A percentile compares a stretch with the other conserved stretches of the same genome.
These are phyloP conservation scores for Dendrobium huoshanense DNA, from an alignment of 106 monocot genomes.

Conservation along the genomic window DNA sequence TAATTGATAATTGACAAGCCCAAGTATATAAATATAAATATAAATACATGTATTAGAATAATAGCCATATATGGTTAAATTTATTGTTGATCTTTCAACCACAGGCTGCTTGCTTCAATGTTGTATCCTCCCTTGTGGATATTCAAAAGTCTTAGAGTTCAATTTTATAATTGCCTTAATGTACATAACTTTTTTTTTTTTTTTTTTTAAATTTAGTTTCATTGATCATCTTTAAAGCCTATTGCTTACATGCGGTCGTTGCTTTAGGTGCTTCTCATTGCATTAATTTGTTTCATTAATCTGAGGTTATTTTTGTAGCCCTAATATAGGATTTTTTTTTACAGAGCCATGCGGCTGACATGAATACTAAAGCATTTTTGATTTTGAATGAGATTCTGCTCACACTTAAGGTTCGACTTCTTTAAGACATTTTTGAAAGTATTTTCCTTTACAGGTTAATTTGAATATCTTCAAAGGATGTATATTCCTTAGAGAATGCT, in stretches of 20 bases:
- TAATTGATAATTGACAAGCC: background rate
- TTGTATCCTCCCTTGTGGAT: background rate
- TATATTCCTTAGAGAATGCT: background rate
- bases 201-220: background rate
- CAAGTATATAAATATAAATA: background rate
- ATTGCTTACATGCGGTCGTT: background rate
- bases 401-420: constrained; percentile 55
- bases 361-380: constrained; percentile 49
- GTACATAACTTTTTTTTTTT: background rate
- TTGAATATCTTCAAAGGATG: background rate
- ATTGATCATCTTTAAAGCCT: background rate
- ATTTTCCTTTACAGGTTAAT: background rate
- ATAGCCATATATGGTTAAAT: background rate
- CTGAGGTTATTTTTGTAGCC: background rate
- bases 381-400: constrained; percentile 87
- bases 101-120: background rate
- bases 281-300: background rate
- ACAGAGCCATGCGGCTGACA: constrained; percentile 52
- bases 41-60: background rate
- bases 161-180: background rate
- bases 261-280: background rate
- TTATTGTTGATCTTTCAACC: background rate
- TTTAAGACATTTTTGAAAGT: background rate
- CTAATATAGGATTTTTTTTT: constrained; percentile 15
- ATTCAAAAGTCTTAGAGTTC: background rate